Evolutionary conservation across 257 asterid species (phyloP), one percentile per base, ranked within the genome.

Genomic region (Solanum pennellii): DNA sequence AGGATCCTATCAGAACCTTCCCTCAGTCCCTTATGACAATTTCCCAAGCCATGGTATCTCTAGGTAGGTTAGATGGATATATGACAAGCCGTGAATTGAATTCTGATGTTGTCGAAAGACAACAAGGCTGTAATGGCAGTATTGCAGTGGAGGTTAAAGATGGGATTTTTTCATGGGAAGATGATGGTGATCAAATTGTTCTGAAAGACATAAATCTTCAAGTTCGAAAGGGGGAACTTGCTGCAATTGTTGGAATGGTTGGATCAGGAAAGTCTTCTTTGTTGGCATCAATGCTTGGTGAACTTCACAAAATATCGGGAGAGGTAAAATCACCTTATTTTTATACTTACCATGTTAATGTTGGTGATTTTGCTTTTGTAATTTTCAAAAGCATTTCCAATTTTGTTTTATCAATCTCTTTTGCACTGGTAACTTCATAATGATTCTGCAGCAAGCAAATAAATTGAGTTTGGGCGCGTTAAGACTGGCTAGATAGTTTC

Each of bases 181-280:
- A 95, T 39, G 91, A 92, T 41, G 92, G 91, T 27, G 90, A 12
- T 6, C 82, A 86, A n/a, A 20, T 49, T 8, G 93, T 89, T 82
- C 88, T 95, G 49, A 71, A 90, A 83, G 88, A 89, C 83, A 14
- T 95, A 77, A 89, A 88, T 35, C 88, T 95, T 20, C 90, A 92
- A 90, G 89, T 95, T 8, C 92, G 27, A 89, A 94, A 90, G 91
- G 97, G 98, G n/a, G 92, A 95, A 91, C 92, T 95, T 35, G 94
- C 97, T 10, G 97, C 98, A 18, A 89, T 95, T 87, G 97, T 95
- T 87, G 98, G 98, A 77, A 95, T 93, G 3, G 98, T 95, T 69
- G 98, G 97, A 87, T 95, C 98, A 1, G 98, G 97, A 74, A 95
- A 95, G 71, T 94, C 98, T 71, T 94, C 98, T 44, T 82, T 95